These are phyloP conservation scores for Komagataea norvegica DNA, from an alignment of 1,139 yeast genomes.

Conservation along the genomic window DNA sequence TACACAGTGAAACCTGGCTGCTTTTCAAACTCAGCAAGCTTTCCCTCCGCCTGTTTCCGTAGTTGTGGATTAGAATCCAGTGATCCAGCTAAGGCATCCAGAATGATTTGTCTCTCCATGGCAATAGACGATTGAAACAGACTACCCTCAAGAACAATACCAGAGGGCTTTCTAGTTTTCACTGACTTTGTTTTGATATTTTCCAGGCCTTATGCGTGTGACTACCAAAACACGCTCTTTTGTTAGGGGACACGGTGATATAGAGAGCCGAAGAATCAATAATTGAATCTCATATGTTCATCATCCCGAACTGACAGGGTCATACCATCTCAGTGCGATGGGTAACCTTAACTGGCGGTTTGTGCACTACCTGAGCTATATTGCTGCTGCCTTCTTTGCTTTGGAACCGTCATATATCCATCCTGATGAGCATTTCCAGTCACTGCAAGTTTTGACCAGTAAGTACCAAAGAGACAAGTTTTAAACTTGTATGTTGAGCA, in stretches of 20 bases:
- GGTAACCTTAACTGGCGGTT: constrained; percentile 39
- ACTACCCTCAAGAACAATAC: neutral
- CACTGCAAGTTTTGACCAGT: constrained; percentile 64
- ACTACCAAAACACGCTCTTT: neutral
- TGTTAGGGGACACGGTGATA: neutral
- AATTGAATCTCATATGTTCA: no score
- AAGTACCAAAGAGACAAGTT: constrained; percentile 17
- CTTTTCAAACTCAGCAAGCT: constrained; percentile 51
- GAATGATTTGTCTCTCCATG: constrained; percentile 62
- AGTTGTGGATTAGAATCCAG: constrained; percentile 62
- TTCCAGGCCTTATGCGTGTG: neutral
- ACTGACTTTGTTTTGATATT: neutral
- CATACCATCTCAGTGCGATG: no score
- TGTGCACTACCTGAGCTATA: constrained; percentile 40
- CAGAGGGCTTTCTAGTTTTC: no score
- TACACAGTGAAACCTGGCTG: constrained; percentile 56
- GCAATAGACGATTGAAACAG: neutral
- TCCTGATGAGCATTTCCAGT: constrained; percentile 96
- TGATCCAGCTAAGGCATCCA: constrained; percentile 75
- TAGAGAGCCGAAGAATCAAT: neutral
- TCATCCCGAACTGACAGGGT: no score
- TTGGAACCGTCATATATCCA: constrained; percentile 82
- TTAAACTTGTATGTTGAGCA: no score
- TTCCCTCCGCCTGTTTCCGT: constrained; percentile 66
- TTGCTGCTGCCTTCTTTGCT: constrained; percentile 53